Percentiles rank a stretch among this genome's conserved stretches.
Evolutionary conservation across 75 land plant species (phyloP).

Genomic region (Gnetum montanum): DNA sequence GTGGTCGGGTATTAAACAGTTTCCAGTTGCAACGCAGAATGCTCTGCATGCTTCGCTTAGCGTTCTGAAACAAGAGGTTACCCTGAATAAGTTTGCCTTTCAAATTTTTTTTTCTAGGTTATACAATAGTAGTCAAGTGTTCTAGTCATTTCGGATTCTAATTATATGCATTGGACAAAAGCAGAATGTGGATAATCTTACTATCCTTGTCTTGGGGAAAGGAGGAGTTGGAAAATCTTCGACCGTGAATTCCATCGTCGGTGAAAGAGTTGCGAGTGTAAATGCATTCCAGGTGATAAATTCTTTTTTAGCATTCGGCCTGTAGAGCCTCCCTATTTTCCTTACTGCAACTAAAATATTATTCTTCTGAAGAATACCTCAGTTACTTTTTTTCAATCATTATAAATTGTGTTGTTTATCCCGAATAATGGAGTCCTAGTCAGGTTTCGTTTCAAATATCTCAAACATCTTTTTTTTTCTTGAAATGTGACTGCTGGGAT

Average conservation of each 20-base stretch:
- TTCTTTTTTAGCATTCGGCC: not conserved
- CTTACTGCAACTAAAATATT: not conserved
- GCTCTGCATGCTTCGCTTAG: slow-evolving; percentile 60
- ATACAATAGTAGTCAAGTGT: not conserved
- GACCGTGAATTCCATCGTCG: slow-evolving; percentile 85
- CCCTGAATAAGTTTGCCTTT: not conserved
- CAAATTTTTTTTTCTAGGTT: not conserved
- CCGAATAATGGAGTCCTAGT: not conserved
- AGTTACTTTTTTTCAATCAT: too few species aligned
- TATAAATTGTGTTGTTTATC: not conserved
- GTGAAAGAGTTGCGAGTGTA: slow-evolving; percentile 83
- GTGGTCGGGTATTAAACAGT: slow-evolving; percentile 82
- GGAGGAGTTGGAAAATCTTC: slow-evolving; percentile 98
- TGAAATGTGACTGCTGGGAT: not conserved
- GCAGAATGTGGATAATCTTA: slow-evolving; percentile 70
- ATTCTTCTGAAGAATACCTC: too few species aligned
- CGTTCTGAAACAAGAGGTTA: slow-evolving; percentile 79
- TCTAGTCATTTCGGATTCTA: too few species aligned
- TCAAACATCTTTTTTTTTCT: not conserved
- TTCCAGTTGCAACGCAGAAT: slow-evolving; percentile 78
- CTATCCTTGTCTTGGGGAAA: slow-evolving; percentile 93
- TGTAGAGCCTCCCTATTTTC: not conserved
- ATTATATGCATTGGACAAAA: too few species aligned
- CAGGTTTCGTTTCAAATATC: not conserved
- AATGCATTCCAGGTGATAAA: slow-evolving; percentile 84